Evolutionary conservation across 1,284 basidiomycete species (phyloP).

Genomic region (Leccinum fallax): DNA sequence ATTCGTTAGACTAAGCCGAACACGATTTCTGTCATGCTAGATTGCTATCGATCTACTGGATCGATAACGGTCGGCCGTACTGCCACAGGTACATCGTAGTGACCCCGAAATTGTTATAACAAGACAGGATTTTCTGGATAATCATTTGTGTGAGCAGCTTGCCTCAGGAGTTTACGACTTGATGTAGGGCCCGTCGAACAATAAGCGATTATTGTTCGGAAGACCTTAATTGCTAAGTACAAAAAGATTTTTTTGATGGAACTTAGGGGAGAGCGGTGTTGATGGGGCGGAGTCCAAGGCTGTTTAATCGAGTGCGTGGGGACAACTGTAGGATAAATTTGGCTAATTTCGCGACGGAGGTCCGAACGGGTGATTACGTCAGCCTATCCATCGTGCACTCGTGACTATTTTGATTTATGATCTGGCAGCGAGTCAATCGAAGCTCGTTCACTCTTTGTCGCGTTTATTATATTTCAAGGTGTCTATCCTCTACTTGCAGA

Average conservation of each 20-base stretch:
- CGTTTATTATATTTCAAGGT: not conserved
- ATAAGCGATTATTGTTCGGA: slow-evolving; percentile 11
- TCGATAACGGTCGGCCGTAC: slow-evolving; percentile 2
- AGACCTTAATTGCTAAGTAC: slow-evolving; percentile 11
- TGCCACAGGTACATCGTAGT: not conserved
- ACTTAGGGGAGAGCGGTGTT: not conserved
- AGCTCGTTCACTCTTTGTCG: slow-evolving; percentile 13
- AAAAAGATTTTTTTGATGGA: slow-evolving; percentile 9
- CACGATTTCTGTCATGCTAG: not conserved
- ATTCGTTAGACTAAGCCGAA: not conserved
- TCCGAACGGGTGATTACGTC: slow-evolving; percentile 26
- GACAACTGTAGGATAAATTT: not conserved
- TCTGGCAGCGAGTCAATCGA: slow-evolving; percentile 25
- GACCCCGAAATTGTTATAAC: not conserved
- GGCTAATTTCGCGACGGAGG: not conserved
- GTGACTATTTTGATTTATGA: slow-evolving; percentile 23
- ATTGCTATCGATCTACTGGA: slow-evolving; percentile 1
- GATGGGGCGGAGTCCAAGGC: not conserved
- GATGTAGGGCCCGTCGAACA: not conserved
- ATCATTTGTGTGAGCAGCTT: not conserved
- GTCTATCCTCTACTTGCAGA: slow-evolving; percentile 2
- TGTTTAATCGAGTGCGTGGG: not conserved
- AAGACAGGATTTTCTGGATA: not conserved
- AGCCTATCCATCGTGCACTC: slow-evolving; percentile 11
- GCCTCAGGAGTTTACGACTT: not conserved